Evolutionary conservation across 2,329 filamentous ascomycete species (phyloP), one percentile per base, ranked within the genome.

Genomic region (Penicillium sp.): DNA sequence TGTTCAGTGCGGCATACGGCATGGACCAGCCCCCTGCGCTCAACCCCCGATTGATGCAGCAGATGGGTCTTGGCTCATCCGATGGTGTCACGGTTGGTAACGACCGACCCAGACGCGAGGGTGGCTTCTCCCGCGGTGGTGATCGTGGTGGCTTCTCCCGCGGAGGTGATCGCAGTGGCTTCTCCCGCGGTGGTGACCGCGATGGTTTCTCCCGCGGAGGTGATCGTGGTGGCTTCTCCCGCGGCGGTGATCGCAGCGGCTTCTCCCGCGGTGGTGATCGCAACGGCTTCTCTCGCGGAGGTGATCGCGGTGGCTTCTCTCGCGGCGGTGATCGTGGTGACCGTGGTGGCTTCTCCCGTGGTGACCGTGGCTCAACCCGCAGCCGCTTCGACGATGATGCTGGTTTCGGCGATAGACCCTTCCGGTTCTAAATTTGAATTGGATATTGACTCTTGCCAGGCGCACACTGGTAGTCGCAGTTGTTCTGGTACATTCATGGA

Each of bases 1-100:
- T 78, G 16, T 73, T 76, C 7, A 68, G 73, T 39, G 73, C 77
- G 56, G 78, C 79, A 7, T 81, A 77, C 73, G 75, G 77, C 6
- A 71, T 81, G 65, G 56, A 70, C 4, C 59, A 66, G 23, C 72
- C 76, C 13, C 79, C 79, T 6, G 26, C 44, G 1, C 49, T 76
- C 13, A 51, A 48, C 18, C 46, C 49, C 4, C 44, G 30, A 6
- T 41, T 70, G 23, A 66, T 64, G 8, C 30, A 51, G 7, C 73
- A 67, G 58, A 53, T 74, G 19, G 70, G 72, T 10, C 61, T 74
- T 11, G 32, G 2, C 42, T 60, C 10, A 44, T 69, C 9, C 45
- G 32, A 55, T 18, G 70, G 68, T 38, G 43, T 75, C 36, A 65
- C 62, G 7, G 41, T 63, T n/a, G 56, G 44, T 32, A 14, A 32